Percentiles rank a stretch among this genome's conserved stretches.
phyloP scores from a whole-genome alignment of 257 asterid genomes.

The Capsicum chinense region DNA sequence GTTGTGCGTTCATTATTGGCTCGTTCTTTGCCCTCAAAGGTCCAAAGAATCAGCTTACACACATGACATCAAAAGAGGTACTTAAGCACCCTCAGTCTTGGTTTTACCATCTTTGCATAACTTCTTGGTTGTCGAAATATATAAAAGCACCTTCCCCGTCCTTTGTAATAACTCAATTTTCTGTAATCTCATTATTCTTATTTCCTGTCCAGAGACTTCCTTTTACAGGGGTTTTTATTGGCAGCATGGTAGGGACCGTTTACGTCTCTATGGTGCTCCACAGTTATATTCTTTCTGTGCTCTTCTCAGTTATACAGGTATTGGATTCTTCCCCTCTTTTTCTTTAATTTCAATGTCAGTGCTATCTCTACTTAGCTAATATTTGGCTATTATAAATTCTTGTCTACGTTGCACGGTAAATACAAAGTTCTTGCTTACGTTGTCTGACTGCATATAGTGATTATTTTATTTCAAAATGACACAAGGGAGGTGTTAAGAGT shows the following conservation, averaged over 20 bases:
- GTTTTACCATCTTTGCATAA: constrained; percentile 15
- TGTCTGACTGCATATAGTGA: neutral
- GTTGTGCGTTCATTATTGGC: constrained; percentile 80
- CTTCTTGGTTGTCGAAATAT: constrained; percentile 10
- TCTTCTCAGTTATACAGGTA: constrained; percentile 86
- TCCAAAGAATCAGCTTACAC: constrained; percentile 72
- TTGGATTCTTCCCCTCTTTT: constrained; percentile 12
- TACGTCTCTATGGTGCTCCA: constrained; percentile 90
- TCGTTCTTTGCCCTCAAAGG: constrained; percentile 89
- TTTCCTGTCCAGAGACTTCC: constrained; percentile 69
- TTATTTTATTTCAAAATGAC: neutral
- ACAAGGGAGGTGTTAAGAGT: neutral
- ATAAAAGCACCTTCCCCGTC: neutral
- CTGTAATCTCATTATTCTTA: constrained; percentile 13
- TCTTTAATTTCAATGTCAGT: neutral
- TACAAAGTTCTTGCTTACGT: neutral
- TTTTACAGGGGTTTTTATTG: constrained; percentile 67
- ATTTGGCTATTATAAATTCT: neutral
- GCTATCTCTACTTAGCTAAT: neutral
- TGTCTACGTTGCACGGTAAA: neutral
- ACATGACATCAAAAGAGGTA: constrained; percentile 91
- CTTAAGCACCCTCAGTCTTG: neutral
- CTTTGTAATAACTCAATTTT: constrained; percentile 22
- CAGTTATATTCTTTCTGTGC: constrained; percentile 75
- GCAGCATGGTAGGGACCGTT: constrained; percentile 79